Percentiles rank a stretch among this genome's conserved stretches.
Evolutionary conservation across 495 filamentous ascomycete genomes (phyloP).

Genomic region (Lindgomyces ingoldianus): DNA sequence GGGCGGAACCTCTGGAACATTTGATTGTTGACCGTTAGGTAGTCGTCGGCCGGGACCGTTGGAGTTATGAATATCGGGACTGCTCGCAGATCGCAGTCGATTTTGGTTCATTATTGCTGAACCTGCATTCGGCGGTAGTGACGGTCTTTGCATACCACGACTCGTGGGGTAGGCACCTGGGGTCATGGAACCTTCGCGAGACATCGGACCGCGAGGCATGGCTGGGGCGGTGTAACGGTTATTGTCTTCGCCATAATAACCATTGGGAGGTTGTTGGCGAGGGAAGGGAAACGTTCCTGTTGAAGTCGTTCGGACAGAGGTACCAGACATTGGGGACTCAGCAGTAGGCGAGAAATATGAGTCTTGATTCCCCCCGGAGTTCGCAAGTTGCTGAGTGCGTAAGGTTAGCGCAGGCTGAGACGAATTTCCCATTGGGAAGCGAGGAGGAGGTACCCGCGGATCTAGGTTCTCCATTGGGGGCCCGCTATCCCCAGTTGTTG

Average conservation of each 20-base stretch:
- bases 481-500: conserved; percentile 72
- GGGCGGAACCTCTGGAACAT: conserved; percentile 65
- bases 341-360: conserved; percentile 91
- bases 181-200: conserved; percentile 74
- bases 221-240: conserved; percentile 87
- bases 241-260: conserved; percentile 65
- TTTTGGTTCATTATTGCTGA: conserved; percentile 55
- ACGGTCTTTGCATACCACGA: conserved; percentile 72
- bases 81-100: conserved; percentile 68
- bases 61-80: conserved; percentile 65
- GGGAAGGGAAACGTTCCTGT: conserved; percentile 74
- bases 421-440: conserved; percentile 64
- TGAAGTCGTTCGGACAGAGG: conserved; percentile 67
- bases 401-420: conserved; percentile 60
- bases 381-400: conserved; percentile 63
- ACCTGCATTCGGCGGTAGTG: conserved; percentile 72
- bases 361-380: conserved; percentile 52
- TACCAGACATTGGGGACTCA: conserved; percentile 78
- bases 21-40: conserved; percentile 63
- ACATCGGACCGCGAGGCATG: conserved; percentile 68
- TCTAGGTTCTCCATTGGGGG: conserved; percentile 50
- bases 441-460: conserved; percentile 60
- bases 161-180: conserved; percentile 57
- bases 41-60: conserved; percentile 50
- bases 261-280: conserved; percentile 63